Evolutionary conservation across 2,329 filamentous ascomycete genomes (phyloP), one percentile per base, ranked within the genome.

Genomic region (Beauveria asiatica): DNA sequence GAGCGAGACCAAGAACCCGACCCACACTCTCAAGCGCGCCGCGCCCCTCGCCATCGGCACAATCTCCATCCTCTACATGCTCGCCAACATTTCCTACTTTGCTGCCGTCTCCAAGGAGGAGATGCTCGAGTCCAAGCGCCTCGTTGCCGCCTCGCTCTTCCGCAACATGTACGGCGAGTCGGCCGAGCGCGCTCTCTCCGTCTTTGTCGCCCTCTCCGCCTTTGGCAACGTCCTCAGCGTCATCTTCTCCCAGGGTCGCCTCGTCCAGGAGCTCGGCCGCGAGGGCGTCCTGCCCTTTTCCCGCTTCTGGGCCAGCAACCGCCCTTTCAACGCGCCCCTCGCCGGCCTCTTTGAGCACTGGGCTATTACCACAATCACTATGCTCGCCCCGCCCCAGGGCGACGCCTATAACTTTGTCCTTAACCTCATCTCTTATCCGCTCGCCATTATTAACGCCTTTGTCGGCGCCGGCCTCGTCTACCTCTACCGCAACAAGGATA

Each of bases 41-140:
- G 84, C 83, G 1, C 82, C 85, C 2, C 67, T 84, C 9, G 85
- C 83, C 52, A 76, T 89, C 30, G 76, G 74, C 45, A 75, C 80
- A 25, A 81, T 86, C 41, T 81, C 82, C 0, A 65, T 86, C 30
- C 73, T 88, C 0, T 89, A 88, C 73, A 83, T 87, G 74, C 76
- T 88, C 19, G 80, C 81, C 69, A 88, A 88, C 72, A 79, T 88
- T 49, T 81, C 85, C 57, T 88, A 87, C 72, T 87, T 87, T 65
- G 83, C 84, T 7, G 80, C 77, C 11, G 80, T 83, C 0, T 73
- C 80, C 62, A 80, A 78, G 67, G 73, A 75, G 2, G 80, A 83
- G 64, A 83, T 84, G 50, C 71, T 83, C 13, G 72, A 71, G 19
- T 76, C 80, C 0, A 74, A 79, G 61, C 75, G 78, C 11, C 79